Base-by-base conservation (phyloP, 768 basidiomycete genomes). In the Arthromyces matolae region DNA sequence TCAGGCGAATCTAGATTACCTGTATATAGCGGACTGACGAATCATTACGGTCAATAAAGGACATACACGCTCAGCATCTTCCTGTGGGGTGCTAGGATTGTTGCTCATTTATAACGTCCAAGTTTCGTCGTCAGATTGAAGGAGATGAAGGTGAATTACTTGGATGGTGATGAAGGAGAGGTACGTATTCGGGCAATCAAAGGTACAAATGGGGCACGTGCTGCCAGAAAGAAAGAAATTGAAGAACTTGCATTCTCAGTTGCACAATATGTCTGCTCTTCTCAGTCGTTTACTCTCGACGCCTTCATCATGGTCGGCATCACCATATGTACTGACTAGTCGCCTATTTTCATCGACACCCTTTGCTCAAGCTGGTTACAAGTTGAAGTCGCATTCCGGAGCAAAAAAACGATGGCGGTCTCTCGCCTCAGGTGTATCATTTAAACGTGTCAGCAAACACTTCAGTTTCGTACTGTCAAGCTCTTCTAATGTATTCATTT, bases 391-490 rank as follows among this genome's bases (percentile, higher is more conserved):
- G 1, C 88, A 90, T 62, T 84, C 80, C 3, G 88, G 87, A 8
- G 78, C 88, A 19, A 89, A 89, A 70, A 90, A 90, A 66, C 72
- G 88, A 51, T 90, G 86, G 86, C 71, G 79, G 48, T 82, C 84
- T 3, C 64, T 89, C 36, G 77, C 78, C n/a, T 81, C 78, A 20
- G 78, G 81, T 14, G 71, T 63, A 36, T 62, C 71, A 13, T 90
- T 89, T 72, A 89, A 90, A 73, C 84, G 87, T 56, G 87, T 89
- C 50, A 35, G 83, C 68, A 14, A 28, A 27, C 33, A 27, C 10
- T 47, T 18, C 9, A 19, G 37, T 39, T 37, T 28, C 10, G 18
- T 43, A n/a, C n/a, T n/a, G n/a, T 43, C 45, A 10, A 25, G 20
- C n/a, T 42, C 20, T n/a, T n/a, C n/a, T n/a, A n/a, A n/a, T n/a